Evolutionary conservation across 768 basidiomycete genomes (phyloP).

Genomic region (Podaxis sp.): DNA sequence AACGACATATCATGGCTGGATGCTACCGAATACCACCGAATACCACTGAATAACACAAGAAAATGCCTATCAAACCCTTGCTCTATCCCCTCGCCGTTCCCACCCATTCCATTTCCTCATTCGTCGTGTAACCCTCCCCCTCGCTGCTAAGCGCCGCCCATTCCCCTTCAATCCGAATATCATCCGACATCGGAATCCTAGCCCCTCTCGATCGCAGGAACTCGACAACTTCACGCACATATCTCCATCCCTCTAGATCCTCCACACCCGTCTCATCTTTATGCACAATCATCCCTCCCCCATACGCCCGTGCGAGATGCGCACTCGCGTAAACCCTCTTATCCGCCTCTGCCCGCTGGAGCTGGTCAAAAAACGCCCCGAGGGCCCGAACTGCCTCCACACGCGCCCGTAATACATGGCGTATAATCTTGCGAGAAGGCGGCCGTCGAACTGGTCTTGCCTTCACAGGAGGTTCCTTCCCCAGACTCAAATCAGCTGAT

Average conservation of each 20-base stretch:
- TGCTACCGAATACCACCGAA: background rate
- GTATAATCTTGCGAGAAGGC: constrained; percentile 80
- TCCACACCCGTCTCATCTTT: constrained; percentile 20
- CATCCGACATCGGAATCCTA: constrained; percentile 54
- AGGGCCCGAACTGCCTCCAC: constrained; percentile 79
- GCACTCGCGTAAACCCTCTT: constrained; percentile 44
- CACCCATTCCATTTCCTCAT: constrained; percentile 29
- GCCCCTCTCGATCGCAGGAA: constrained; percentile 76
- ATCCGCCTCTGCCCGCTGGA: constrained; percentile 41
- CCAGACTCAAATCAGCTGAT: constrained; percentile 26
- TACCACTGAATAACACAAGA: background rate
- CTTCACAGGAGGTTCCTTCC: constrained; percentile 43
- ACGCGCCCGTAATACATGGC: constrained; percentile 87
- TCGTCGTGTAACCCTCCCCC: constrained; percentile 43
- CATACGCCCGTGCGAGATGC: constrained; percentile 52
- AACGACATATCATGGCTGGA: background rate
- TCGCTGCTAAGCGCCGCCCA: constrained; percentile 76
- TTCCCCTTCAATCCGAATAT: constrained; percentile 51
- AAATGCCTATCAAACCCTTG: background rate
- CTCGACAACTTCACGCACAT: constrained; percentile 67
- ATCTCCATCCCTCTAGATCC: constrained; percentile 53
- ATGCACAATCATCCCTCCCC: constrained; percentile 35
- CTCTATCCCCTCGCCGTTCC: constrained; percentile 8
- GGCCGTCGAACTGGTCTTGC: constrained; percentile 45
- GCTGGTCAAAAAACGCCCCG: constrained; percentile 66